A percentile compares a stretch with the other conserved stretches of the same genome.
Evolutionary conservation across 257 asterid genomes (phyloP).

Genomic region (Primulina eburnea): DNA sequence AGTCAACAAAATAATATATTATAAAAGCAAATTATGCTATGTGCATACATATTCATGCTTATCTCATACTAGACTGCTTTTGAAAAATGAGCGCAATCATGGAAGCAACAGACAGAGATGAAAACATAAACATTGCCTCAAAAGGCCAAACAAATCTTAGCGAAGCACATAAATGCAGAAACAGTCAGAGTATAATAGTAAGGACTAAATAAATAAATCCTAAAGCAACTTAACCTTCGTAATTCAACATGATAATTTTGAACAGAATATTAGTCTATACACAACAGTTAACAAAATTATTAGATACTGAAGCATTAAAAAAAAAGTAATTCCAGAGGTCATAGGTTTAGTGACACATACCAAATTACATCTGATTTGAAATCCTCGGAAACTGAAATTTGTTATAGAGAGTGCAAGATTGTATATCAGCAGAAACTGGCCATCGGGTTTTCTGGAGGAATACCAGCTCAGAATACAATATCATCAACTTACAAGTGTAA

Average conservation of each 20-base stretch:
- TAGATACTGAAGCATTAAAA: background rate
- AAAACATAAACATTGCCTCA: background rate
- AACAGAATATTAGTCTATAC: background rate
- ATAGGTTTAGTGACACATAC: background rate
- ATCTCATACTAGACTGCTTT: background rate
- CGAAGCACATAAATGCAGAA: conserved; percentile 46
- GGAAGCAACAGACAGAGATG: background rate
- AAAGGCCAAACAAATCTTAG: conserved; percentile 36
- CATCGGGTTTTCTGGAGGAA: background rate
- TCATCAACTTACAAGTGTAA: background rate
- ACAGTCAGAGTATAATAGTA: background rate
- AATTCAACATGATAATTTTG: too few species aligned
- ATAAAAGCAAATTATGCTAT: background rate
- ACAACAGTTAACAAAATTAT: background rate
- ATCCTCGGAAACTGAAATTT: background rate
- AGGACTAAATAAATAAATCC: background rate
- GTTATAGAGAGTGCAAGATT: background rate
- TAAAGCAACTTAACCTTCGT: background rate
- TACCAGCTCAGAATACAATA: background rate
- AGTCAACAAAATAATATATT: background rate
- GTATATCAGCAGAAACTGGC: background rate
- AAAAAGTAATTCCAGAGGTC: background rate
- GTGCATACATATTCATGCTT: background rate
- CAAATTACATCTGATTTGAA: background rate
- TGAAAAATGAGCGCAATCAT: background rate